phyloP scores from a whole-genome alignment of 2,329 filamentous ascomycete genomes.

The Sphaceloma murrayae region DNA sequence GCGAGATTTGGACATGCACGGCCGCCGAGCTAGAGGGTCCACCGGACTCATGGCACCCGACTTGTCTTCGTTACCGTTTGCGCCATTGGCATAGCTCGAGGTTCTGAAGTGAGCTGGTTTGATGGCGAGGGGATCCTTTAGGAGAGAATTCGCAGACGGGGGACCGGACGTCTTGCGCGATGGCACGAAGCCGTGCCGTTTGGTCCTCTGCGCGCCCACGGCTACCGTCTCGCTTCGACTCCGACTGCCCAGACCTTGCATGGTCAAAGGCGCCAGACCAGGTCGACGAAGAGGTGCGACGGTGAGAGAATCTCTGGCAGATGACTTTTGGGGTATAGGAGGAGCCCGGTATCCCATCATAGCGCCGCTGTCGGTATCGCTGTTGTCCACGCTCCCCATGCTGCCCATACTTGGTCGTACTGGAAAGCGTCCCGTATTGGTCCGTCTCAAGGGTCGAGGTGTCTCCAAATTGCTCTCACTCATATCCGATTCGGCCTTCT shows the following conservation, averaged over 20 bases:
- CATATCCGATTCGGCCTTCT: slow-evolving; percentile 22
- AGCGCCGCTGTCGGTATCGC: slow-evolving; percentile 44
- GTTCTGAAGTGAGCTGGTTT: slow-evolving; percentile 27
- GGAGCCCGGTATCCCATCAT: slow-evolving; percentile 42
- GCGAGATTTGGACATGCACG: slow-evolving; percentile 16
- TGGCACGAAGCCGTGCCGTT: slow-evolving; percentile 52
- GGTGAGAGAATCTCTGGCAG: slow-evolving; percentile 51
- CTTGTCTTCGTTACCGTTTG: slow-evolving; percentile 22
- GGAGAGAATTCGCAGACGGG: slow-evolving; percentile 15
- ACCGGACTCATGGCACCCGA: slow-evolving; percentile 28
- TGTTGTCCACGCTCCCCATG: slow-evolving; percentile 51
- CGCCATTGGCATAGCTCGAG: slow-evolving; percentile 26
- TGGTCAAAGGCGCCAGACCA: slow-evolving; percentile 59
- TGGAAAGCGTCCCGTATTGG: slow-evolving; percentile 46
- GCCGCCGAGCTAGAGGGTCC: slow-evolving; percentile 19
- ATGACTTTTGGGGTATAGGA: slow-evolving; percentile 69
- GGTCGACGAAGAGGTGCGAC: slow-evolving; percentile 46
- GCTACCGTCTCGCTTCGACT: slow-evolving; percentile 53
- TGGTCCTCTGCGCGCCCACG: slow-evolving; percentile 43
- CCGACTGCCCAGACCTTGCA: slow-evolving; percentile 58
- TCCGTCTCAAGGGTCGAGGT: slow-evolving; percentile 56
- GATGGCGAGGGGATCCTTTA: slow-evolving; percentile 24
- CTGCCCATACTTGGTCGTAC: slow-evolving; percentile 59
- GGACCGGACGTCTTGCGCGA: slow-evolving; percentile 43
- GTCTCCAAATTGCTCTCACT: slow-evolving; percentile 70